Base-by-base conservation (phyloP, 2,329 filamentous ascomycete genomes). In the Dactylonectria estremocensis region DNA sequence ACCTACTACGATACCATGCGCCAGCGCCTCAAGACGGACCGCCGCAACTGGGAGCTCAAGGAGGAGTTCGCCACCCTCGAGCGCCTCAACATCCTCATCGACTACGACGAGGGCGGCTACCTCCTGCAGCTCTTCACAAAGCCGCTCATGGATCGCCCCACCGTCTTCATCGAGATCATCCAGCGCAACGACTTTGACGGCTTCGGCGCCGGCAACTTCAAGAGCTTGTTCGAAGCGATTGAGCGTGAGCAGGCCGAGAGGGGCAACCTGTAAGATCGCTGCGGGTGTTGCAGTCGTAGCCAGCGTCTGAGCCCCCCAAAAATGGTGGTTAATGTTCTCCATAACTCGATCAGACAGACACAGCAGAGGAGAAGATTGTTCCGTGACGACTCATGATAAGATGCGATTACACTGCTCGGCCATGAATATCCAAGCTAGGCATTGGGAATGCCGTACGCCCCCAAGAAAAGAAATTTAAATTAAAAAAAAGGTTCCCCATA, bases 151-250 rank as follows among this genome's bases (percentile, higher is more conserved):
- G 95, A 98, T 82, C 91, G 95, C 13, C 95, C 95, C 24, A 98
- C 95, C 3, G 95, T 98, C 31, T 98, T 98, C 79, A 90, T 98
- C 70, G 95, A 98, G 88, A 97, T 98, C 75, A 98, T 98, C 76
- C 95, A 98, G 85, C 86, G 95, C 64, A 92, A 97, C 75, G 91
- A 94, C 71, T 98, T 98, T 80, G 91, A 93, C 35, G 95, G 95
- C 0, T 98, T 98, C 75, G 95, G 95, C 4, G 95, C 95, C 0
- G 95, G 95, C 1, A 98, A 98, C 81, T 98, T 98, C 85, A 97
- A 95, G 89, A 95, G 92, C 68, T 77, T 98, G 75, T 98, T 98
- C 77, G 95, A 98, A 86, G 95, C 95, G 3, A 97, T 98, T 80
- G 95, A 98, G 87, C 86, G 95, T 57, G 95, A 98, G 81, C 95